These are phyloP conservation scores for Ceraceosorus bombacis DNA, from an alignment of 1,284 basidiomycete genomes.

Conservation along the genomic window DNA sequence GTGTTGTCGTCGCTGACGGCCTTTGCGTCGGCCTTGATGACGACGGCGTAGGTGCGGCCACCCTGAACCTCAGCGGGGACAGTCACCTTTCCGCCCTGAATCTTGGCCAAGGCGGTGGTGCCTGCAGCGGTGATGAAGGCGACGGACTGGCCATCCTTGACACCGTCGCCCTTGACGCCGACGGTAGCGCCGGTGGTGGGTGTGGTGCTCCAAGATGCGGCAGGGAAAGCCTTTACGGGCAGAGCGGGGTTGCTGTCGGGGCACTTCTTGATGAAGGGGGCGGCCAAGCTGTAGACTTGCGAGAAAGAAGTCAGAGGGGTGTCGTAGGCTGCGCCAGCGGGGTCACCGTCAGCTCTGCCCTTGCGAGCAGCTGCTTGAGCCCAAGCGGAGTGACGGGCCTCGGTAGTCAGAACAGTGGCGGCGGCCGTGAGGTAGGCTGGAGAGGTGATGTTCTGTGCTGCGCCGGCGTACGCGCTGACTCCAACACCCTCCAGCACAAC, in stretches of 20 bases:
- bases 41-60: conserved; percentile 51
- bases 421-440: conserved; percentile 29
- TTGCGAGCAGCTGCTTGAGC: conserved; percentile 24
- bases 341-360: conserved; percentile 16
- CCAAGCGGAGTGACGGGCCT: conserved; percentile 32
- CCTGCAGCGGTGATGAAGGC: conserved; percentile 52
- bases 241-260: conserved; percentile 50
- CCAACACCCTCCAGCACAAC: conserved; percentile 59
- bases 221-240: conserved; percentile 51
- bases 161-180: conserved; percentile 45
- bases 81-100: conserved; percentile 42
- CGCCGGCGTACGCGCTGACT: conserved; percentile 59
- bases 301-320: conserved; percentile 52
- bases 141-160: conserved; percentile 44
- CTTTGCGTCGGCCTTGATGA: conserved; percentile 37
- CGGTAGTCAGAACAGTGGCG: conserved; percentile 33
- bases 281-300: conserved; percentile 50
- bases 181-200: conserved; percentile 34
- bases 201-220: conserved; percentile 49
- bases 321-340: conserved; percentile 49
- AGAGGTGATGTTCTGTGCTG: conserved; percentile 52
- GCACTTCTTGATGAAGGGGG: conserved; percentile 52
- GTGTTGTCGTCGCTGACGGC: conserved; percentile 50
- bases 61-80: conserved; percentile 47
- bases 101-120: conserved; percentile 32